phyloP scores from a whole-genome alignment of 352 stramenopile genomes.

The Phytophthora nicotianae region DNA sequence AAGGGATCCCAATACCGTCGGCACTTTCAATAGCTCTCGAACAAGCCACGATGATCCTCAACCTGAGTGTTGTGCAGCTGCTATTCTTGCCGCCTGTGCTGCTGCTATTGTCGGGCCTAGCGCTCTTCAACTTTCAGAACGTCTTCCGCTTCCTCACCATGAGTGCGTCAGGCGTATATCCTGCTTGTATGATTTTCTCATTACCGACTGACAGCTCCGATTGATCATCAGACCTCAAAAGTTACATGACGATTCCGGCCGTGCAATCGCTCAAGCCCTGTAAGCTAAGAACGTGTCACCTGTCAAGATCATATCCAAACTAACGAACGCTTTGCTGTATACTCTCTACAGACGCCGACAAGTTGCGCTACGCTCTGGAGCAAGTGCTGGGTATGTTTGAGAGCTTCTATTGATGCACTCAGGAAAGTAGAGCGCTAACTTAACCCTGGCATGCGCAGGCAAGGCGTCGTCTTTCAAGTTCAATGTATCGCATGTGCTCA shows the following conservation, averaged over 20 bases:
- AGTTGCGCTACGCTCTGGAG: constrained; percentile 73
- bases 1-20: constrained; percentile 1
- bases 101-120: constrained; percentile 63
- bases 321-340: constrained; percentile 2
- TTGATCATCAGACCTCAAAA: constrained; percentile 52
- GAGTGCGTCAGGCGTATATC: constrained; percentile 40
- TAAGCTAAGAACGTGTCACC: constrained; percentile 18
- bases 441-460: constrained; percentile 29
- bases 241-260: constrained; percentile 73
- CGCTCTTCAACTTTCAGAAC: constrained; percentile 86
- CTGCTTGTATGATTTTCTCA: no score
- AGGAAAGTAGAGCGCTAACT: not conserved
- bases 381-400: constrained; percentile 54
- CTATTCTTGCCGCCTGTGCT: constrained; percentile 75
- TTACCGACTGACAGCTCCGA: constrained; percentile 1
- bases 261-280: constrained; percentile 63
- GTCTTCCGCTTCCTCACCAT: constrained; percentile 67
- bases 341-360: constrained; percentile 55
- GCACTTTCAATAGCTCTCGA: not conserved
- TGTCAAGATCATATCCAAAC: not conserved
- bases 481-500: constrained; percentile 78
- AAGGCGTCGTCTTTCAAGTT: constrained; percentile 84
- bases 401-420: not conserved
- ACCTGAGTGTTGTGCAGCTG: constrained; percentile 59
- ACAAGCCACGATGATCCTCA: constrained; percentile 44